Conservation (phyloP, 345 rosid genomes). For the Punica granatum region DNA sequence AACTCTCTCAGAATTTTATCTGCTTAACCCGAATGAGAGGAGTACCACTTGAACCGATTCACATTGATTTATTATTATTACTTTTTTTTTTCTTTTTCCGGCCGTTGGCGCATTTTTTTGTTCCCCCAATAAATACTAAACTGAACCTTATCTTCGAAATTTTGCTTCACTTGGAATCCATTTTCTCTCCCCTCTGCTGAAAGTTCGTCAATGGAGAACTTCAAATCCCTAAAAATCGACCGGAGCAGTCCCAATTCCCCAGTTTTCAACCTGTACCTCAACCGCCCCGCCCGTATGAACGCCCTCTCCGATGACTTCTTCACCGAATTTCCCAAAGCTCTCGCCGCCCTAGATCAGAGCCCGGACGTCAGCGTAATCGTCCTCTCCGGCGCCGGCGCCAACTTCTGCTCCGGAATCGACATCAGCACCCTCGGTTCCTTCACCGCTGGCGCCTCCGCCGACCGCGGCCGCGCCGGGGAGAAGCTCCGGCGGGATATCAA, state of each 20-base stretch:
- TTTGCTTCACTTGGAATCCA: not conserved
- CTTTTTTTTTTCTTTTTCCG: not conserved
- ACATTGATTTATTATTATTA: too few relatives aligned
- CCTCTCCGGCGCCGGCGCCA: conserved; percentile 59
- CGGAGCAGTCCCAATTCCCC: conserved; percentile 28
- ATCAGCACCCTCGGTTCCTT: conserved; percentile 28
- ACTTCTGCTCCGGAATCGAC: conserved; percentile 84
- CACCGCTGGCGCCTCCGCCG: conserved; percentile 12
- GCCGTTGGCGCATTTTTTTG: not conserved
- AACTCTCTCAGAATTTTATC: too few relatives aligned
- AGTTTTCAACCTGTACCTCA: conserved; percentile 46
- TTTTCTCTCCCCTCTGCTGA: not conserved
- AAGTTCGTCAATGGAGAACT: conserved; percentile 21
- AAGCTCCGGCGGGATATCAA: conserved; percentile 45
- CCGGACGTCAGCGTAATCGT: conserved; percentile 44
- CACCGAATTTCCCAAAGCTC: conserved; percentile 58
- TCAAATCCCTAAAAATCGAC: conserved; percentile 40
- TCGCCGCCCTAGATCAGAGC: conserved; percentile 50
- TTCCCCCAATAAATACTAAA: not conserved
- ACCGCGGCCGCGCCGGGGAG: conserved; percentile 47
- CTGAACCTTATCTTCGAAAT: not conserved
- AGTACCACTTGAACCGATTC: too few relatives aligned
- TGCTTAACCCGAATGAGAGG: too few relatives aligned
- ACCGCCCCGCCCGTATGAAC: conserved; percentile 55
- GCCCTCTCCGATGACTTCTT: conserved; percentile 61